Conservation (phyloP, 2,329 filamentous ascomycete species). For the Pestalotiopsis sp. region DNA sequence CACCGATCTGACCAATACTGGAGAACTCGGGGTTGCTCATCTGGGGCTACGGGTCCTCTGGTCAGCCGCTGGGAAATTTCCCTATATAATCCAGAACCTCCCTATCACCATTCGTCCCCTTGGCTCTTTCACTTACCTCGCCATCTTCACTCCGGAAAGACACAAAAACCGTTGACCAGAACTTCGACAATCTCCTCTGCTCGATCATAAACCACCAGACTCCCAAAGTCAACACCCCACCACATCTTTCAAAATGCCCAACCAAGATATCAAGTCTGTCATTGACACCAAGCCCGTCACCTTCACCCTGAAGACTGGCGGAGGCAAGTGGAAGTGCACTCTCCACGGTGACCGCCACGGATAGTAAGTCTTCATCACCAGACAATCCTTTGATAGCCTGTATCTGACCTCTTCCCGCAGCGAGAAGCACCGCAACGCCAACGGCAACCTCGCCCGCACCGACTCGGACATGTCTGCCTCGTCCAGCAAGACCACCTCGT, state of each 20-base stretch:
- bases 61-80: neutral
- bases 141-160: neutral
- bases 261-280: conserved; percentile 27
- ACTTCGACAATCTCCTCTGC: neutral
- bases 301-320: conserved; percentile 33
- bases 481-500: conserved; percentile 18
- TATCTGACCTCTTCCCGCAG: conserved; percentile 3
- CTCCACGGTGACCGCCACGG: conserved; percentile 32
- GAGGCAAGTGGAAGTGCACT: conserved; percentile 33
- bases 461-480: conserved; percentile 30
- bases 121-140: neutral
- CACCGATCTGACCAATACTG: conserved; percentile 9
- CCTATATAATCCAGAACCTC: neutral
- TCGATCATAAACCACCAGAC: neutral
- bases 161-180: neutral
- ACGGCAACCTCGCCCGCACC: conserved; percentile 22
- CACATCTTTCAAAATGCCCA: conserved; percentile 28
- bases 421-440: conserved; percentile 9
- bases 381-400: no score
- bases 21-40: conserved; percentile 6
- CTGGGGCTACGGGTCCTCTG: conserved; percentile 1
- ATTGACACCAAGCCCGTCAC: conserved; percentile 29
- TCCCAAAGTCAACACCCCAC: neutral
- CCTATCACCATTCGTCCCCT: neutral
- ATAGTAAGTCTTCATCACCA: conserved; percentile 27